Evolutionary conservation across 1,139 yeast genomes (phyloP).

Genomic region (Komagataea norvegica): DNA sequence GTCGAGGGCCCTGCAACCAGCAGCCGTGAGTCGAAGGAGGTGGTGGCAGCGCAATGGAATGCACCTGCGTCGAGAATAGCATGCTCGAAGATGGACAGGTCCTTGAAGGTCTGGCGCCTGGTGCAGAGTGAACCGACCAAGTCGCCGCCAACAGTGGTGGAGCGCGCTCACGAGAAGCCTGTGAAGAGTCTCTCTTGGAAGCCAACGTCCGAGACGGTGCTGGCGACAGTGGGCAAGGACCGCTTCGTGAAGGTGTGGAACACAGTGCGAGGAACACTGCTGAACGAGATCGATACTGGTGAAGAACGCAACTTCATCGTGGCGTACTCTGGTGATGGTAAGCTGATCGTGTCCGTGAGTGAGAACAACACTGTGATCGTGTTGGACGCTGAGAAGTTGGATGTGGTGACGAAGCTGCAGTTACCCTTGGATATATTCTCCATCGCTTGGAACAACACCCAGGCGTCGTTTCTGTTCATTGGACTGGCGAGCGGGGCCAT

Average conservation of each 20-base stretch:
- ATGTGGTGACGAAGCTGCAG: constrained; percentile 16
- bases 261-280: constrained; percentile 36
- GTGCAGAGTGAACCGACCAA: constrained; percentile 27
- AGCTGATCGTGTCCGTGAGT: constrained; percentile 45
- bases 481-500: constrained; percentile 36
- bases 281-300: constrained; percentile 34
- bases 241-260: constrained; percentile 55
- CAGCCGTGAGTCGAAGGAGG: constrained; percentile 10
- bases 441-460: constrained; percentile 31
- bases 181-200: constrained; percentile 58
- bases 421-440: constrained; percentile 17
- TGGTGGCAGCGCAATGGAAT: constrained; percentile 33
- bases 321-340: constrained; percentile 50
- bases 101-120: constrained; percentile 42
- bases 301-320: constrained; percentile 33
- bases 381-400: constrained; percentile 21
- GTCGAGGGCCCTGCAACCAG: constrained; percentile 2
- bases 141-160: constrained; percentile 37
- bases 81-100: constrained; percentile 42
- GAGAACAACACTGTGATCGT: constrained; percentile 28
- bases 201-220: constrained; percentile 45
- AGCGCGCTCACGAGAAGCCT: constrained; percentile 41
- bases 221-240: constrained; percentile 61
- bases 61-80: constrained; percentile 42
- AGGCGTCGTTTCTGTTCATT: constrained; percentile 27